Conservation (phyloP, 2,329 filamentous ascomycete genomes). For the Stagonosporopsis rhizophila region DNA sequence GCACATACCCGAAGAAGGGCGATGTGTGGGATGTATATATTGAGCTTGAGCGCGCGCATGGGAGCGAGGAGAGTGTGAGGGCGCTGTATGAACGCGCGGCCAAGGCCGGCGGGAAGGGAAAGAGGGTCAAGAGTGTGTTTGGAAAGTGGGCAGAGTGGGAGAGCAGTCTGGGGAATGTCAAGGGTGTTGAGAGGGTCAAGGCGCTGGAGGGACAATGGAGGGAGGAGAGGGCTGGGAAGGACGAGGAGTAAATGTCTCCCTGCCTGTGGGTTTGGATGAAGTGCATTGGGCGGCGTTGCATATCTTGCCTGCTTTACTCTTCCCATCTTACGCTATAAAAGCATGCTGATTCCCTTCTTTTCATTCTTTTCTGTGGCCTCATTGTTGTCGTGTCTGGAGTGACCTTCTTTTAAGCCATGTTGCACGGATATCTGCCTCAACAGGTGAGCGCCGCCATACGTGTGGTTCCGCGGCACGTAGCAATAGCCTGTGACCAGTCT, state of each 20-base stretch:
- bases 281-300: constrained; percentile 19
- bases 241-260: constrained; percentile 18
- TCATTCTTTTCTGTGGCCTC: background rate
- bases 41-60: constrained; percentile 76
- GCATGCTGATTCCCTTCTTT: background rate
- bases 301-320: background rate
- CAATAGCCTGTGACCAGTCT: too few relatives aligned
- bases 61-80: constrained; percentile 65
- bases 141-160: constrained; percentile 93
- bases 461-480: too few relatives aligned
- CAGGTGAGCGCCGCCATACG: too few relatives aligned
- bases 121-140: constrained; percentile 87
- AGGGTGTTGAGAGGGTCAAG: constrained; percentile 73
- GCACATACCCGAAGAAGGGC: constrained; percentile 84
- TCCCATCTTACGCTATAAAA: background rate
- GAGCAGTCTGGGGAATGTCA: constrained; percentile 70
- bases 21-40: constrained; percentile 94
- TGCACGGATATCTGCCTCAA: too few relatives aligned
- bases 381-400: too few relatives aligned
- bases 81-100: constrained; percentile 83
- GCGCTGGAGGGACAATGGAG: constrained; percentile 76
- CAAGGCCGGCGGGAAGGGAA: constrained; percentile 71
- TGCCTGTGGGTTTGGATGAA: background rate
- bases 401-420: too few relatives aligned
- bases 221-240: constrained; percentile 47